A percentile compares a stretch with the other conserved stretches of the same genome.
Conservation (phyloP, 176 grass and related monocot species). For the Lolium multiflorum region DNA sequence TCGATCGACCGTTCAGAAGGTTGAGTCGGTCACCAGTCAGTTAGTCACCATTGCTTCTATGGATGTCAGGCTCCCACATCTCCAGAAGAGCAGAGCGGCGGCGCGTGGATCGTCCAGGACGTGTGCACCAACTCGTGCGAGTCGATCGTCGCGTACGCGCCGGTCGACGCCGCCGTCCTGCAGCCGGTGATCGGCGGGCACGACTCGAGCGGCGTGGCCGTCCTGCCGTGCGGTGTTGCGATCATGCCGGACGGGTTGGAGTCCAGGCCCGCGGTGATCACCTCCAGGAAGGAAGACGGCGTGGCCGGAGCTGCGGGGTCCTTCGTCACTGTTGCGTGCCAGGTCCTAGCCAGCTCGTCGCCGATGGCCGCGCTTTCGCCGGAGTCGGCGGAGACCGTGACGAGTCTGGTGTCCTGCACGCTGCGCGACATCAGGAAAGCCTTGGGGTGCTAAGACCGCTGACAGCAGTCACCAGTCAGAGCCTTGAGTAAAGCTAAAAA, state of each 20-base stretch:
- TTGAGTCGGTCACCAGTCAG: not conserved
- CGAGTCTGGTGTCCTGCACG: slow-evolving; percentile 52
- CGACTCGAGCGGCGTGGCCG: slow-evolving; percentile 60
- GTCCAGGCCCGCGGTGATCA: slow-evolving; percentile 62
- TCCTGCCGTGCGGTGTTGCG: slow-evolving; percentile 77
- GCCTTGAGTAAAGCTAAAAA: not conserved
- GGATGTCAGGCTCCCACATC: slow-evolving; percentile 49
- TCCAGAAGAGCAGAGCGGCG: slow-evolving; percentile 42
- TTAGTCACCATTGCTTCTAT: not conserved
- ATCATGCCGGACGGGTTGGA: slow-evolving; percentile 68
- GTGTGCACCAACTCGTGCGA: slow-evolving; percentile 67
- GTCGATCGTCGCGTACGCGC: slow-evolving; percentile 56
- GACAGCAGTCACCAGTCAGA: not conserved
- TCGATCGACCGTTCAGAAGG: not conserved
- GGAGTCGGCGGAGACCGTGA: slow-evolving; percentile 45
- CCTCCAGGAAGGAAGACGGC: slow-evolving; percentile 40
- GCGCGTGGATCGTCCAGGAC: slow-evolving; percentile 69
- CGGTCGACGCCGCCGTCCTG: slow-evolving; percentile 54
- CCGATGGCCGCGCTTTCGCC: slow-evolving; percentile 32
- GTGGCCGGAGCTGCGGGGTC: slow-evolving; percentile 47
- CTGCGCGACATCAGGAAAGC: slow-evolving; percentile 72
- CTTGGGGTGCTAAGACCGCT: slow-evolving; percentile 51
- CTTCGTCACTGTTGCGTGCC: slow-evolving; percentile 66
- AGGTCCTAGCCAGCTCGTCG: slow-evolving; percentile 58
- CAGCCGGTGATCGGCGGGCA: slow-evolving; percentile 60